Conservation (phyloP, 257 asterid species). For the Capsicum pubescens region DNA sequence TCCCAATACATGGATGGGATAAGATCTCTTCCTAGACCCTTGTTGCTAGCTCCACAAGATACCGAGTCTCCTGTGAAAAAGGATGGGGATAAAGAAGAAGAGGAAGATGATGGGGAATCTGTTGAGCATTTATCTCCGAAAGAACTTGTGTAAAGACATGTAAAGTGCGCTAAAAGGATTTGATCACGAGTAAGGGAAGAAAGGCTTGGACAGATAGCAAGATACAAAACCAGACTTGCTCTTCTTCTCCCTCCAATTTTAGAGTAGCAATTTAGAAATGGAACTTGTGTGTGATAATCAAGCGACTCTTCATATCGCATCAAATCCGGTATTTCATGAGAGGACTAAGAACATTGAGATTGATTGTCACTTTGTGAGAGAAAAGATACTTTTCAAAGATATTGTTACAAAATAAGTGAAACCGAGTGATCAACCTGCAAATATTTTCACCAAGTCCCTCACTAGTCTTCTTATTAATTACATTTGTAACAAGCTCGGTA, state of each 20-base stretch:
- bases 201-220: constrained; percentile 68
- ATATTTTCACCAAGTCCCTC: too few species aligned
- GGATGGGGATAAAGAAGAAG: constrained; percentile 60
- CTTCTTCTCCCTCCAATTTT: constrained; percentile 84
- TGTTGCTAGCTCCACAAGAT: constrained; percentile 64
- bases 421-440: too few species aligned
- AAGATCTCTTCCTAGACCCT: constrained; percentile 86
- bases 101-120: constrained; percentile 68
- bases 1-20: constrained; percentile 60
- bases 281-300: too few species aligned
- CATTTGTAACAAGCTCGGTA: too few species aligned
- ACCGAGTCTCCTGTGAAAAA: constrained; percentile 51
- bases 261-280: constrained; percentile 66
- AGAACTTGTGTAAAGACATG: constrained; percentile 77
- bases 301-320: too few species aligned
- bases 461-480: too few species aligned
- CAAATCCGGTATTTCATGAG: too few species aligned
- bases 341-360: too few species aligned
- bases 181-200: constrained; percentile 82
- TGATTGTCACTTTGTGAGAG: too few species aligned
- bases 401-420: too few species aligned
- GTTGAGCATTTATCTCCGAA: constrained; percentile 61
- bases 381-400: too few species aligned
- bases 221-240: constrained; percentile 82
- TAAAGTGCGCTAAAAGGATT: constrained; percentile 86